These are phyloP conservation scores for Ogataea glucozyma DNA, from an alignment of 805 yeast genomes.

Conservation along the genomic window DNA sequence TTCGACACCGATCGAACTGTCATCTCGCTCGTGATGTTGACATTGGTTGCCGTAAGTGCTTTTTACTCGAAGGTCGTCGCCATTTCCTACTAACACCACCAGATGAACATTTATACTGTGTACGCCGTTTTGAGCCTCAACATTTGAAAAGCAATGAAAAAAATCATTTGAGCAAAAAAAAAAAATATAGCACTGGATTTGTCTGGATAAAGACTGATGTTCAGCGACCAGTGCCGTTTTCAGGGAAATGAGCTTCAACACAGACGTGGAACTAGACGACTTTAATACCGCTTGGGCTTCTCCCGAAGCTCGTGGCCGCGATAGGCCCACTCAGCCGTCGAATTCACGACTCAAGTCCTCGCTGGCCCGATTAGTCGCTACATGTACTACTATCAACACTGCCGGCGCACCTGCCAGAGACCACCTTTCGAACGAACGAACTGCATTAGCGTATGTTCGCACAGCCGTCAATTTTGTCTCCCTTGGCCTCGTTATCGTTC, in stretches of 20 bases:
- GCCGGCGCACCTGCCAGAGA: slow-evolving; percentile 55
- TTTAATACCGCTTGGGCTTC: too few species aligned
- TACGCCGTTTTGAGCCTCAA: slow-evolving; percentile 2
- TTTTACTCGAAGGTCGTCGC: neutral
- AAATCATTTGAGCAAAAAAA: too few species aligned
- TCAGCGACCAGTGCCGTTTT: too few species aligned
- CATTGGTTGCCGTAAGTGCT: slow-evolving; percentile 16
- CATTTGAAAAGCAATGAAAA: neutral
- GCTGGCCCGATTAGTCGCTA: too few species aligned
- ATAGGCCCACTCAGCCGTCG: too few species aligned
- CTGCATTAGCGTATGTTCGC: slow-evolving; percentile 59
- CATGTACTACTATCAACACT: too few species aligned
- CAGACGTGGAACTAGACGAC: too few species aligned
- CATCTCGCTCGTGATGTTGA: slow-evolving; percentile 9
- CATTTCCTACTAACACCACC: neutral
- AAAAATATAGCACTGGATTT: too few species aligned
- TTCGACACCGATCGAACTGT: slow-evolving; percentile 22
- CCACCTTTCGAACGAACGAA: slow-evolving; percentile 63
- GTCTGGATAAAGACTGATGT: too few species aligned
- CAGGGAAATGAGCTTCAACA: too few species aligned
- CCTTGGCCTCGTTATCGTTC: slow-evolving; percentile 55
- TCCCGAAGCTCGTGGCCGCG: too few species aligned
- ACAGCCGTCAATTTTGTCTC: slow-evolving; percentile 53
- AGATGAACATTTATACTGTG: slow-evolving; percentile 5
- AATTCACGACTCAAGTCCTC: too few species aligned